A percentile compares a stretch with the other conserved stretches of the same genome.
Conservation (phyloP, 495 filamentous ascomycete species). For the Aspergillus biplanus region DNA sequence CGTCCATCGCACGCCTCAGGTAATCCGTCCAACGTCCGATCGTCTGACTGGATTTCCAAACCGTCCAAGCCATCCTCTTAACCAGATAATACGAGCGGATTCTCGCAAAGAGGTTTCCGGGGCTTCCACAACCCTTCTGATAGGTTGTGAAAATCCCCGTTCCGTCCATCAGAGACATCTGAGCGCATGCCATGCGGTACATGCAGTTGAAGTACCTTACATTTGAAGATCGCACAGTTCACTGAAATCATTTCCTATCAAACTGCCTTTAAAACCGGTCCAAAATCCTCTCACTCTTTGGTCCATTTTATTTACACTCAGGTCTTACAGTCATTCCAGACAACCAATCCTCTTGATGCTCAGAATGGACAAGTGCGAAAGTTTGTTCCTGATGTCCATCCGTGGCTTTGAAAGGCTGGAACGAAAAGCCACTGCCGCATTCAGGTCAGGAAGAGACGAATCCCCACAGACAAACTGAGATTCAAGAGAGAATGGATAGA, state of each 20-base stretch:
- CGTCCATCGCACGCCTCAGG: not conserved
- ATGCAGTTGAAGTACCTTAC: slow-evolving; percentile 19
- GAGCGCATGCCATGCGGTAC: slow-evolving; percentile 17
- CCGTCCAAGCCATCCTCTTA: not conserved
- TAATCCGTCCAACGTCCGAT: slow-evolving; percentile 12
- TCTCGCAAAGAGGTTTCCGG: slow-evolving; percentile 14
- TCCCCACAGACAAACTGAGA: not conserved
- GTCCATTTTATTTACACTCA: slow-evolving; percentile 1
- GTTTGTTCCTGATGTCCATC: slow-evolving; percentile 23
- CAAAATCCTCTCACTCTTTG: not conserved
- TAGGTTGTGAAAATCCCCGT: slow-evolving; percentile 25
- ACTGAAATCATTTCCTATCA: not conserved
- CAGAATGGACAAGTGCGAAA: not conserved
- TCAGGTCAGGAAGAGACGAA: slow-evolving; percentile 7
- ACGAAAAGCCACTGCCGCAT: slow-evolving; percentile 12
- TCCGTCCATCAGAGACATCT: not conserved
- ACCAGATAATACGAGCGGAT: slow-evolving; percentile 14
- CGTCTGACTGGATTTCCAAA: slow-evolving; percentile 13
- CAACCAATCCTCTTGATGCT: not conserved
- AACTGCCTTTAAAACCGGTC: too few species aligned
- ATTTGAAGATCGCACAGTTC: slow-evolving; percentile 11
- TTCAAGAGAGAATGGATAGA: not conserved
- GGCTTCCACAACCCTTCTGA: slow-evolving; percentile 13
- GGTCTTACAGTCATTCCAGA: not conserved
- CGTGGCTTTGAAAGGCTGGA: slow-evolving; percentile 2